Evolutionary conservation across 306 rosid species (phyloP), one percentile per base, ranked within the genome.

Genomic region (Mimosa bimucronata): DNA sequence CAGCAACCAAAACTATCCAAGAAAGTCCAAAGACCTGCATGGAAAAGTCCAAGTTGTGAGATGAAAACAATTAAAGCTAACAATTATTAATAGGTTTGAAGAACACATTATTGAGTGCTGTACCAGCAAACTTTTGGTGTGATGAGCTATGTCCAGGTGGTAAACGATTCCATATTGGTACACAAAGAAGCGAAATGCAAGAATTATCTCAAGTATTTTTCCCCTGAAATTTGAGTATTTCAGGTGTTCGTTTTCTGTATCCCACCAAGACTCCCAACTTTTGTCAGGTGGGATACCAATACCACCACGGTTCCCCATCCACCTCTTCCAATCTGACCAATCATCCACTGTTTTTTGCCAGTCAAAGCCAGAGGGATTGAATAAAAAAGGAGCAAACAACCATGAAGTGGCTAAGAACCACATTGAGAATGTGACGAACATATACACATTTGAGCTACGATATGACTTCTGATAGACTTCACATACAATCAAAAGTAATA

Each of bases 261-360:
- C 93, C 99, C 99, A 89, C 99, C 98, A 95, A 53, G 97, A 91
- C 82, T 93, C 99, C 99, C 99, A 95, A 81, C 98, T 91, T 88
- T 89, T 93, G 48, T 95, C 90, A 52, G 89, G 79, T 25, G 88
- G 26, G 73, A 93, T 95, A 78, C 99, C 99, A 53, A 93, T 95
- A 65, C 97, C 97, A 61, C 99, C 98, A 42, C 99, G 96, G 71
- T 95, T 95, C 85, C 97, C 98, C 99, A 95, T 95, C 98, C 99
- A 95, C 65, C 97, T 87, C 83, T 93, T 95, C 98, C 98, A 95
- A 77, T 93, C 99, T 18, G 97, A 83, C 98, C 98, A 95, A 84
- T 95, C 99, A 45, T 95, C 98, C 79, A 95, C 98, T 13, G 98
- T 95, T 79, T 95, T 92, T 88, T 95, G 99, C 99, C 99, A 95